These are phyloP conservation scores for Curvularia spicifera DNA, from an alignment of 2,329 filamentous ascomycete genomes.

Conservation along the genomic window DNA sequence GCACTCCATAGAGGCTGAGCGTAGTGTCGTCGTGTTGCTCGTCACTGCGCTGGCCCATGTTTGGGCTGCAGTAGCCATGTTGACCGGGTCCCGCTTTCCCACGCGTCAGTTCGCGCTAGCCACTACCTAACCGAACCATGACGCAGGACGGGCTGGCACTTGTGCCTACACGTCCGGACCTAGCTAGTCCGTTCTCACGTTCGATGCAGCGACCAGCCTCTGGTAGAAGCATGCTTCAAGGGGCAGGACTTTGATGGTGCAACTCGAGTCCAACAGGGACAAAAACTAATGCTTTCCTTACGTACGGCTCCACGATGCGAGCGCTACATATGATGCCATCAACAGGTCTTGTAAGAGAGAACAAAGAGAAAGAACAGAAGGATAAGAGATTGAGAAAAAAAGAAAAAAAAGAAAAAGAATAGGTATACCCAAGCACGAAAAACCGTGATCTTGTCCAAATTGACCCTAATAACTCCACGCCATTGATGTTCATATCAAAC, in stretches of 20 bases:
- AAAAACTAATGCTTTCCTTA: background rate
- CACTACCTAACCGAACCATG: conserved; percentile 19
- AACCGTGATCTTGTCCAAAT: background rate
- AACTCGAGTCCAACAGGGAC: background rate
- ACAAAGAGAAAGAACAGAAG: background rate
- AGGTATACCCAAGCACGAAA: conserved; percentile 21
- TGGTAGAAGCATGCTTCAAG: background rate
- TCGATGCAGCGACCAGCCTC: background rate
- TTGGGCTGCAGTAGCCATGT: conserved; percentile 30
- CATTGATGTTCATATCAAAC: background rate
- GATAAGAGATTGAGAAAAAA: background rate
- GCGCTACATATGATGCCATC: conserved; percentile 1
- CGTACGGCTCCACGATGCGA: background rate
- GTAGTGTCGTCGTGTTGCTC: conserved; percentile 22
- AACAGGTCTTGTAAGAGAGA: background rate
- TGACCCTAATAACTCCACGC: background rate
- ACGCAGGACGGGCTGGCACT: conserved; percentile 16
- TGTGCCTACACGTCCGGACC: background rate
- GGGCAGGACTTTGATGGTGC: background rate
- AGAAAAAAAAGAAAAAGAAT: conserved; percentile 1
- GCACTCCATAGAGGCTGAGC: conserved; percentile 36
- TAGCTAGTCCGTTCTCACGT: background rate
- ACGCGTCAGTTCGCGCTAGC: conserved; percentile 23
- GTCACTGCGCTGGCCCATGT: conserved; percentile 26
- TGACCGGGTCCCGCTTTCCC: conserved; percentile 25